Evolutionary conservation across 768 basidiomycete species (phyloP), one percentile per base, ranked within the genome.

Genomic region (Sporobolomyces roseus): DNA sequence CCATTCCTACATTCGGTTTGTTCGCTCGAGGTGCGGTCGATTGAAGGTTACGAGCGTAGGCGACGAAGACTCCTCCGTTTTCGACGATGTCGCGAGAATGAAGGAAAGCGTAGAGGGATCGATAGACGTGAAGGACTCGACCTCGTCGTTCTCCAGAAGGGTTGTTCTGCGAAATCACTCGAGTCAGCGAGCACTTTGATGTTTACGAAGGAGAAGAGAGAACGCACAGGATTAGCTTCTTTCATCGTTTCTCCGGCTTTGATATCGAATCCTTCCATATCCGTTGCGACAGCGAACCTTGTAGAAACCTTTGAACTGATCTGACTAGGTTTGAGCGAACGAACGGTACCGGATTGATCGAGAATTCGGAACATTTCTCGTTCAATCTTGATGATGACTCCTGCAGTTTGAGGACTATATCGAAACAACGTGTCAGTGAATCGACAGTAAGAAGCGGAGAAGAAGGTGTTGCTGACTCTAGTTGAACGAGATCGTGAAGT

Each of bases 321-420:
- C 76, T 98, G 93, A 70, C 93, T 91, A 7, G 94, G 93, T 75
- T 90, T 88, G 7, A 98, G 88, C 10, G 89, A 83, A 21, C 91
- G 88, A 21, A 90, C 85, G 80, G 91, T 87, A 2, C 92, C 91
- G 74, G 91, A 88, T 77, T 98, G 96, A 76, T 98, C 94, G 59
- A 99, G 83, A 3, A 99, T 89, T 63, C 93, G 90, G 85, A 99
- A 92, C 12, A 91, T 87, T 77, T 92, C 91, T 19, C 92, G 87
- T 77, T 98, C 96, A 2, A 93, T 93, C 78, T 94, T 93, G 84
- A 88, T 96, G 71, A 98, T 96, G 67, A 98, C 91, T 77, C 93
- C 96, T 41, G 93, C 91, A 7, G 93, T 94, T 78, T 93, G 90
- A 35, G 86, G 84, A 79, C 93, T 97, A 74, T n/a, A 32, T n/a